phyloP scores from a whole-genome alignment of 2,329 filamentous ascomycete genomes.

The Zymoseptoria brevis region DNA sequence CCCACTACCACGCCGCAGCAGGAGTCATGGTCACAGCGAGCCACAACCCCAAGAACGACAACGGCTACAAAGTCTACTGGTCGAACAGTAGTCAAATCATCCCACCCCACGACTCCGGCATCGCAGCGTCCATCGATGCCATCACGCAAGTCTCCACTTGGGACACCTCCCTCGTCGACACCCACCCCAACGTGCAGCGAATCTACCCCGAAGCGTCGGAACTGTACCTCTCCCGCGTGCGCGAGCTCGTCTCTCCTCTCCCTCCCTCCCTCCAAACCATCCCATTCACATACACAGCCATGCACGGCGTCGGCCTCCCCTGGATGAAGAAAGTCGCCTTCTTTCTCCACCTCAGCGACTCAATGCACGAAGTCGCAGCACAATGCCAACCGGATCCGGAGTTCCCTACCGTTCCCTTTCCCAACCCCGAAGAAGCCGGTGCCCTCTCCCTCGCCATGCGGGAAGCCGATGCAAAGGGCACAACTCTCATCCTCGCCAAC shows the following conservation, averaged over 20 bases:
- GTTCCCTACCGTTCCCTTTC: constrained; percentile 57
- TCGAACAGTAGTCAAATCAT: constrained; percentile 59
- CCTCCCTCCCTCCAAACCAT: constrained; percentile 14
- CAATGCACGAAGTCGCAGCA: constrained; percentile 40
- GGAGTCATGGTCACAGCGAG: constrained; percentile 61
- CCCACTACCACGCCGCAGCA: constrained; percentile 45
- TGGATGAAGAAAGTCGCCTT: constrained; percentile 40
- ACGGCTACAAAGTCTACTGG: constrained; percentile 63
- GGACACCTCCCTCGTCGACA: constrained; percentile 39
- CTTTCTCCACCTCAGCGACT: constrained; percentile 20
- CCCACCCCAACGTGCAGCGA: constrained; percentile 34
- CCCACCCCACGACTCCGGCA: constrained; percentile 52
- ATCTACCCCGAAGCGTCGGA: constrained; percentile 35
- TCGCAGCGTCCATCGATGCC: constrained; percentile 48
- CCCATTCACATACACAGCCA: constrained; percentile 48
- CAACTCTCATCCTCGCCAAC: constrained; percentile 51
- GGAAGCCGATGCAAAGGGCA: constrained; percentile 44
- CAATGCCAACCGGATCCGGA: constrained; percentile 54
- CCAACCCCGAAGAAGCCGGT: constrained; percentile 58
- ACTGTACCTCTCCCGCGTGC: constrained; percentile 34
- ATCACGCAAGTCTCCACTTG: constrained; percentile 47
- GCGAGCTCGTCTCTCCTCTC: constrained; percentile 21
- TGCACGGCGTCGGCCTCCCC: constrained; percentile 48
- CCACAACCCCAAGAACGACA: constrained; percentile 57
- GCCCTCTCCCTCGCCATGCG: constrained; percentile 52